Percentiles rank a stretch among this genome's conserved stretches.
Evolutionary conservation across 1,284 basidiomycete species (phyloP).

Genomic region (Fomes fomentarius): DNA sequence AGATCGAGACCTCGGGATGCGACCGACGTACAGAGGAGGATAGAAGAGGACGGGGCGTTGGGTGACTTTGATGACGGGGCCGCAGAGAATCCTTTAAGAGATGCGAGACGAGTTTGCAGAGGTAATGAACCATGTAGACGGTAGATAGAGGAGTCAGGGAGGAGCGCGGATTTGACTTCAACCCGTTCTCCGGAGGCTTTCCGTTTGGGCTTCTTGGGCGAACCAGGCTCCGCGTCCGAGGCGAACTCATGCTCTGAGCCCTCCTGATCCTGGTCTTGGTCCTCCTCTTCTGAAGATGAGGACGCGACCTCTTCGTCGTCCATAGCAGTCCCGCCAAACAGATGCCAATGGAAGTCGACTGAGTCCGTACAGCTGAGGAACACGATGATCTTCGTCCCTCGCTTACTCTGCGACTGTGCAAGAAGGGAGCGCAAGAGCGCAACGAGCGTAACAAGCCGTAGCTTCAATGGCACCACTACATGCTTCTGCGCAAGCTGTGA

Average conservation of each 20-base stretch:
- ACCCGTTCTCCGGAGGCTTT: slow-evolving; percentile 44
- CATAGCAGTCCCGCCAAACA: slow-evolving; percentile 85
- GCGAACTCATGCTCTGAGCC: slow-evolving; percentile 25
- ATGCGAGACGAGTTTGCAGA: slow-evolving; percentile 79
- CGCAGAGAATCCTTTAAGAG: slow-evolving; percentile 81
- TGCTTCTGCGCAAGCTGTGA: slow-evolving; percentile 96
- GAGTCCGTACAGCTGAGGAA: slow-evolving; percentile 98
- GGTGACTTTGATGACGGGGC: slow-evolving; percentile 37
- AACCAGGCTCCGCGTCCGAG: slow-evolving; percentile 10
- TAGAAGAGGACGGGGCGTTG: slow-evolving; percentile 50
- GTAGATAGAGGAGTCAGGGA: slow-evolving; percentile 84
- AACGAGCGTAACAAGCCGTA: slow-evolving; percentile 89
- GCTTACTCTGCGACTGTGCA: slow-evolving; percentile 53
- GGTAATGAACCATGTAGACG: slow-evolving; percentile 95
- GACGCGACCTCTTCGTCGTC: slow-evolving; percentile 38
- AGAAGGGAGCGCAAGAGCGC: slow-evolving; percentile 83
- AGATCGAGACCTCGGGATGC: slow-evolving; percentile 98
- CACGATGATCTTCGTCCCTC: slow-evolving; percentile 81
- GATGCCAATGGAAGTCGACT: slow-evolving; percentile 95
- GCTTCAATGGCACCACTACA: slow-evolving; percentile 90
- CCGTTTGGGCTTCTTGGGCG: slow-evolving; percentile 21
- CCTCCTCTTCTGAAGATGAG: slow-evolving; percentile 31
- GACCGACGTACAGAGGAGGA: slow-evolving; percentile 95
- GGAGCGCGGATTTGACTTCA: slow-evolving; percentile 69
- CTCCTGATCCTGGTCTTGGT: slow-evolving; percentile 24